Conservation (phyloP, 2,329 filamentous ascomycete species). For the Fusarium fracticaudum region DNA sequence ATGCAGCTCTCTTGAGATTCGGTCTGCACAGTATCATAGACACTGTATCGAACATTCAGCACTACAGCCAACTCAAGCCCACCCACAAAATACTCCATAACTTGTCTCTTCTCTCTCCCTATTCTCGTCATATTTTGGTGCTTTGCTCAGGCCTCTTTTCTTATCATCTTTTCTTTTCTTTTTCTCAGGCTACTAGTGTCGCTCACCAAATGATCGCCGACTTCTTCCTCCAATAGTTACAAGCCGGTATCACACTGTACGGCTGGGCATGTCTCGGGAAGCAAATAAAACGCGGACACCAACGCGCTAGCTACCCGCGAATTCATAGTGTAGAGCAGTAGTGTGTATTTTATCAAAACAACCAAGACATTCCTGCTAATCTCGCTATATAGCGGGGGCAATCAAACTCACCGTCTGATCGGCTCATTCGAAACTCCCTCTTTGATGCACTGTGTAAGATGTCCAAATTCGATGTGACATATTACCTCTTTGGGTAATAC, state of each 20-base stretch:
- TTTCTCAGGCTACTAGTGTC: neutral
- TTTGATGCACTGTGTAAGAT: neutral
- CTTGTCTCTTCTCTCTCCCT: neutral
- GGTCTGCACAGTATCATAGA: neutral
- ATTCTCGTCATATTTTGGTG: neutral
- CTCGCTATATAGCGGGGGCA: neutral
- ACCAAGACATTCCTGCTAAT: neutral
- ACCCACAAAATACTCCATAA: neutral
- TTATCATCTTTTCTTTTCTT: neutral
- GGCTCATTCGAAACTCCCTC: too few relatives aligned
- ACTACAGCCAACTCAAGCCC: neutral
- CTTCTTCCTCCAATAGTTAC: neutral
- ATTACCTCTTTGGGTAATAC: neutral
- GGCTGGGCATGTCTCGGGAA: neutral
- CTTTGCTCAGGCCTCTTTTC: neutral
- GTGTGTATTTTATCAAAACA: neutral
- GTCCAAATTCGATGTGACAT: neutral
- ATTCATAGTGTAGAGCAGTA: too few relatives aligned
- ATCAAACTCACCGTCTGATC: neutral
- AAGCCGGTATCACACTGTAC: neutral
- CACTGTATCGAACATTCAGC: neutral
- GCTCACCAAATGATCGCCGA: neutral
- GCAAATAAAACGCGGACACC: neutral
- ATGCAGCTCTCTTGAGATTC: neutral
- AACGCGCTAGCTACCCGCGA: neutral